phyloP scores from a whole-genome alignment of 192 early-diverging fungal genomes.

The Backusella luteola region DNA sequence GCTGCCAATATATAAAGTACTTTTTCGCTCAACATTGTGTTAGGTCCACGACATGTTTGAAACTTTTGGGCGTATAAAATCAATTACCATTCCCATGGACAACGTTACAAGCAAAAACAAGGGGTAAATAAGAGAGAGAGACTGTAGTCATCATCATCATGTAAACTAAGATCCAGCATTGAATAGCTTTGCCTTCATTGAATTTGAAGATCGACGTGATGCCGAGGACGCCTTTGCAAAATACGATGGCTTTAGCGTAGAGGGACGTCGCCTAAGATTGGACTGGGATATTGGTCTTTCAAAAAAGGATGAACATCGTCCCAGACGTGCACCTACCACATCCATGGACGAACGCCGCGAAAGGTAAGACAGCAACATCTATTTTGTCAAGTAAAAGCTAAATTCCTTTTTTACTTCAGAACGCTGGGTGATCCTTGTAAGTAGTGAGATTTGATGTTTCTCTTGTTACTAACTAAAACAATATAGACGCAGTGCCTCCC shows the following conservation, averaged over 20 bases:
- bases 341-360: constrained; percentile 16
- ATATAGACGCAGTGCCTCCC: constrained; percentile 13
- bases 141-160: too few relatives aligned
- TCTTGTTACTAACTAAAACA: too few relatives aligned
- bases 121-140: constrained; percentile 46
- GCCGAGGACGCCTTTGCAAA: constrained; percentile 65
- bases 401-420: background rate
- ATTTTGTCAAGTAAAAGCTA: background rate
- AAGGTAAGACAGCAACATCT: background rate
- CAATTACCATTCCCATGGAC: constrained; percentile 73
- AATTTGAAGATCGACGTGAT: constrained; percentile 66
- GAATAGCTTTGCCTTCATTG: constrained; percentile 72
- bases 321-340: background rate
- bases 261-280: constrained; percentile 53
- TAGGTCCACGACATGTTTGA: constrained; percentile 64
- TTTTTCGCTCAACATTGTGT: background rate
- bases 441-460: background rate
- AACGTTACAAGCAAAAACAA: constrained; percentile 75
- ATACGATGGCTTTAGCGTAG: constrained; percentile 57
- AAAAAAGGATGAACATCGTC: constrained; percentile 30
- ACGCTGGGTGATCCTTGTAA: constrained; percentile 8
- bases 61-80: constrained; percentile 63
- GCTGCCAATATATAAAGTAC: background rate
- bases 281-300: constrained; percentile 43
- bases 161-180: too few relatives aligned